Percentiles rank a stretch among this genome's conserved stretches.
Conservation (phyloP, 2,329 filamentous ascomycete genomes). For the Monosporascus ibericus region DNA sequence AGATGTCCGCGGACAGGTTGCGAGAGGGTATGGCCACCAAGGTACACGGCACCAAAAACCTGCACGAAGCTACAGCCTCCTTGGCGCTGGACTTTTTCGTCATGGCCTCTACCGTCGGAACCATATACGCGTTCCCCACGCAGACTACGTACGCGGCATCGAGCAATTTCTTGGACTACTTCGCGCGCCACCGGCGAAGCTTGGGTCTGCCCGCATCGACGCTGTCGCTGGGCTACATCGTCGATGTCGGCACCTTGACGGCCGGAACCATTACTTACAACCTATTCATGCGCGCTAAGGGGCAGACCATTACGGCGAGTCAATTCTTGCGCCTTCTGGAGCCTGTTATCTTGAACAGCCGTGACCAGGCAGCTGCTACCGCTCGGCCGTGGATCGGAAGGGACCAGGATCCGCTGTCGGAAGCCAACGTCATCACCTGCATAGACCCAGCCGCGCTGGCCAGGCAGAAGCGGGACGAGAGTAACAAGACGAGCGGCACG, state of each 20-base stretch:
- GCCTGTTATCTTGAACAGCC: too few relatives aligned
- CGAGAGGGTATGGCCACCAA: background rate
- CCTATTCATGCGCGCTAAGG: too few relatives aligned
- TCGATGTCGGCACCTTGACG: background rate
- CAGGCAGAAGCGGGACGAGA: background rate
- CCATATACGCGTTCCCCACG: background rate
- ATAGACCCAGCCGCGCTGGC: conserved; percentile 4
- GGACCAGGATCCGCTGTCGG: conserved; percentile 1
- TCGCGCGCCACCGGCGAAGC: background rate
- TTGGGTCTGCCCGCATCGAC: background rate
- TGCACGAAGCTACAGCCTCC: background rate
- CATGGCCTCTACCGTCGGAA: background rate
- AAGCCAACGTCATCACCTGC: conserved; percentile 2
- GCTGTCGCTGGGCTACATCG: background rate
- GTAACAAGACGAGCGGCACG: too few relatives aligned
- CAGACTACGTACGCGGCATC: background rate
- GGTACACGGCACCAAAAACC: background rate
- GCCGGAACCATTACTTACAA: too few relatives aligned
- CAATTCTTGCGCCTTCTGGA: too few relatives aligned
- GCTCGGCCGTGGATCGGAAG: too few relatives aligned
- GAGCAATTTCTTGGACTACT: background rate
- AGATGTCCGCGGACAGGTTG: background rate
- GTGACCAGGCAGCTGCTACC: too few relatives aligned
- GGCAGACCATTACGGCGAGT: too few relatives aligned
- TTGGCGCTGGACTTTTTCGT: background rate